Conservation (phyloP, 2,329 filamentous ascomycete genomes). For the Fusarium siculi region DNA sequence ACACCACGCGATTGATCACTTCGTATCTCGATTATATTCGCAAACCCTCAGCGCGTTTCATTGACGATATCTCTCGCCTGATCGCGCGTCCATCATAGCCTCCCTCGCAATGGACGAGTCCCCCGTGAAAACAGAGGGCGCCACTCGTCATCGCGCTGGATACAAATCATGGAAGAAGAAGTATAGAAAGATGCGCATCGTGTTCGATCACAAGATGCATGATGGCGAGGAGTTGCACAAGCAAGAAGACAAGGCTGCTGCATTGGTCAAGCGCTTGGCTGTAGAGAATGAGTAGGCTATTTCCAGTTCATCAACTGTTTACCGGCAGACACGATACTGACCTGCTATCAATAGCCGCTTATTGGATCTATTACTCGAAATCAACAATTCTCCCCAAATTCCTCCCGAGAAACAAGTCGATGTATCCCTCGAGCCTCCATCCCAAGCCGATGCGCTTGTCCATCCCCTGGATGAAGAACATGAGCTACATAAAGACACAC, state of each 20-base stretch:
- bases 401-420: conserved; percentile 80
- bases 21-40: neutral
- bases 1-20: conserved; percentile 11
- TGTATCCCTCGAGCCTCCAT: conserved; percentile 63
- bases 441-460: conserved; percentile 51
- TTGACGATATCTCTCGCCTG: neutral
- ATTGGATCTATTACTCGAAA: conserved; percentile 86
- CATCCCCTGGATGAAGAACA: conserved; percentile 48
- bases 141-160: conserved; percentile 57
- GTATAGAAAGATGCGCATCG: conserved; percentile 88
- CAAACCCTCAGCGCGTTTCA: conserved; percentile 7
- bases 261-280: conserved; percentile 83
- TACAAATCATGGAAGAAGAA: conserved; percentile 89
- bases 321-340: conserved; percentile 31
- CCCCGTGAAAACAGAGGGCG: conserved; percentile 56
- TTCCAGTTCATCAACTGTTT: neutral
- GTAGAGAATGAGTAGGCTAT: conserved; percentile 90
- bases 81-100: conserved; percentile 14
- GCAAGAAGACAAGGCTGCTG: conserved; percentile 82
- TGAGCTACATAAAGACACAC: conserved; percentile 54
- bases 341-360: conserved; percentile 71
- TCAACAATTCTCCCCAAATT: conserved; percentile 87
- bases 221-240: conserved; percentile 85
- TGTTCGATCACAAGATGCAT: conserved; percentile 81
- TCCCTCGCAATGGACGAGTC: conserved; percentile 47